phyloP scores from a whole-genome alignment of 176 grass and related monocot genomes.

The Raddia distichophylla region DNA sequence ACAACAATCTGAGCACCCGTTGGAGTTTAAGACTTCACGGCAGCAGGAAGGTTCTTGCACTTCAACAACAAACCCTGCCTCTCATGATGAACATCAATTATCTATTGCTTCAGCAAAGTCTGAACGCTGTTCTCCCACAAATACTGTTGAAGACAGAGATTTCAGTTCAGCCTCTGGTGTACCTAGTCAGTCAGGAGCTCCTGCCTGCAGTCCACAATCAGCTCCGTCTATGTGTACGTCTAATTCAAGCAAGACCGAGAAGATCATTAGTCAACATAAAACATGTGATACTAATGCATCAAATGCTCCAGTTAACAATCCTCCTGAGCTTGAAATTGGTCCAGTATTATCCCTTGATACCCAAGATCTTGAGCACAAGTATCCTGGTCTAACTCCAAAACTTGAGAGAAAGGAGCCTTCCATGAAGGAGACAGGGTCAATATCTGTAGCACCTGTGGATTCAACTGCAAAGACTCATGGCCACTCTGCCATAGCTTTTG shows the following conservation, averaged over 20 bases:
- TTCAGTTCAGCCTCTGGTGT: constrained; percentile 44
- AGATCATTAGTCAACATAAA: constrained; percentile 38
- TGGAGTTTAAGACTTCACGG: constrained; percentile 11
- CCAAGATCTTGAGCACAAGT: constrained; percentile 47
- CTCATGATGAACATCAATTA: constrained; percentile 37
- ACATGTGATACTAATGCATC: constrained; percentile 31
- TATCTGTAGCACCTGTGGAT: constrained; percentile 48
- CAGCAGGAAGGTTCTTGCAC: constrained; percentile 27
- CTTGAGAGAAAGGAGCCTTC: constrained; percentile 38
- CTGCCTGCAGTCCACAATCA: constrained; percentile 27
- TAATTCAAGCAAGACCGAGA: constrained; percentile 39
- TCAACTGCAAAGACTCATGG: constrained; percentile 42
- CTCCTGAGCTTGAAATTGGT: constrained; percentile 21
- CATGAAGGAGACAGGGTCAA: constrained; percentile 31
- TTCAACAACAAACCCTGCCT: constrained; percentile 23
- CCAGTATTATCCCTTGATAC: constrained; percentile 29
- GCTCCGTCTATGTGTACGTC: constrained; percentile 26
- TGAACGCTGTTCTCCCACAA: constrained; percentile 35
- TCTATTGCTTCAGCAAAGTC: constrained; percentile 43
- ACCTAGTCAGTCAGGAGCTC: constrained; percentile 34
- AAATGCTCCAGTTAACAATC: constrained; percentile 24
- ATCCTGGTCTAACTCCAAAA: constrained; percentile 63
- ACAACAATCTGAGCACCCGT: constrained; percentile 26
- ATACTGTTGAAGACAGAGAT: constrained; percentile 45
- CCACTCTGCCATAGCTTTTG: constrained; percentile 39